These are phyloP conservation scores for Primulina eburnea DNA, from an alignment of 257 asterid species.

Conservation along the genomic window DNA sequence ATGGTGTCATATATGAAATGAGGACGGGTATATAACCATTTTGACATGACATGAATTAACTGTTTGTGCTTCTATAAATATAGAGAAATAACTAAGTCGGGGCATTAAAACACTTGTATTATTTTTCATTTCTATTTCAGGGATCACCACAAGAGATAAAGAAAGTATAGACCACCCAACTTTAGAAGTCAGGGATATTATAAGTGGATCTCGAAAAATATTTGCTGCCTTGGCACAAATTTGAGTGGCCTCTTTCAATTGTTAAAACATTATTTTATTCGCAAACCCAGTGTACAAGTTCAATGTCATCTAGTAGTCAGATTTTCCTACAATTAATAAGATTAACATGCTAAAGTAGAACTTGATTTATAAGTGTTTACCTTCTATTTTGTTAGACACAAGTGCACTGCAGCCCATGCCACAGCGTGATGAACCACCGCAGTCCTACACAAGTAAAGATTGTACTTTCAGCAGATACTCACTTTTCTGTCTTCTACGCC, in stretches of 20 bases:
- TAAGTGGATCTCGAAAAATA: not conserved
- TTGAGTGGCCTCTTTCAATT: too few species aligned
- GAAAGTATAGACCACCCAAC: not conserved
- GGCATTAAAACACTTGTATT: too few species aligned
- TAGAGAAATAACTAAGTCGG: too few species aligned
- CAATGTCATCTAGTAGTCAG: not conserved
- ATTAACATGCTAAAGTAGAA: not conserved
- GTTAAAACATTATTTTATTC: too few species aligned
- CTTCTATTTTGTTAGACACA: constrained; percentile 58
- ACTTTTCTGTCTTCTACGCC: not conserved
- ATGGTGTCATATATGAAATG: too few species aligned
- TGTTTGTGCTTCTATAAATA: too few species aligned
- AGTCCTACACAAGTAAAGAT: constrained; percentile 51
- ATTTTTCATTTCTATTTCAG: not conserved
- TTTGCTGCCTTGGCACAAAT: not conserved
- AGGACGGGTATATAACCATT: too few species aligned
- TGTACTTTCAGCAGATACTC: constrained; percentile 20
- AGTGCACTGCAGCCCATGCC: constrained; percentile 97
- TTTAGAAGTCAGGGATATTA: not conserved
- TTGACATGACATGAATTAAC: too few species aligned
- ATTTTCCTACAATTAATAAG: not conserved
- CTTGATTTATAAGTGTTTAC: constrained; percentile 34
- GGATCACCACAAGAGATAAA: not conserved
- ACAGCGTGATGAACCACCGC: constrained; percentile 82
- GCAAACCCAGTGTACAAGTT: not conserved